Conservation (phyloP, 2,329 filamentous ascomycete genomes). For the Hypomyces perniciosus region DNA sequence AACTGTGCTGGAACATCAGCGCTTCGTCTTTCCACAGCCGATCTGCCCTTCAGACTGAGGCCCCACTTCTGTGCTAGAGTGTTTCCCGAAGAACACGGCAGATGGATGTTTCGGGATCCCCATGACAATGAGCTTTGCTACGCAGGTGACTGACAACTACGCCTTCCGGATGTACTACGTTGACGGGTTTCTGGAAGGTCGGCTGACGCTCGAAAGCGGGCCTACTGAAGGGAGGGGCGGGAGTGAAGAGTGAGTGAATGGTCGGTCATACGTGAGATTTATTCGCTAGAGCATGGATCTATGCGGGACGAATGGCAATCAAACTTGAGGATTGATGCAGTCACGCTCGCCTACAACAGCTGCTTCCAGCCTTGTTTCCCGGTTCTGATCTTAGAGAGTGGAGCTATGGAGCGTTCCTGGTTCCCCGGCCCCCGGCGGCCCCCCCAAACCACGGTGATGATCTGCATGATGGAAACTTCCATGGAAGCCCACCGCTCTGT, state of each 20-base stretch:
- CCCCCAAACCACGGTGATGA: background rate
- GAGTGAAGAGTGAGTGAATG: background rate
- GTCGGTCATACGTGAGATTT: conserved; percentile 3
- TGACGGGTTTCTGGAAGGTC: conserved; percentile 21
- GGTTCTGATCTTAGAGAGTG: background rate
- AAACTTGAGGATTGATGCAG: conserved; percentile 17
- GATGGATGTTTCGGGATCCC: background rate
- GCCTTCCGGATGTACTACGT: conserved; percentile 15
- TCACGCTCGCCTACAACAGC: conserved; percentile 13
- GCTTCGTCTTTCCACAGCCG: background rate
- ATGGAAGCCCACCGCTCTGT: conserved; percentile 1
- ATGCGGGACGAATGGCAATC: conserved; percentile 18
- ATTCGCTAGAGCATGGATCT: conserved; percentile 1
- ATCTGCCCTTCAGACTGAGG: background rate
- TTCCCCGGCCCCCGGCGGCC: background rate
- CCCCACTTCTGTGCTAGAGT: conserved; percentile 1
- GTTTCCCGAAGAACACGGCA: conserved; percentile 6
- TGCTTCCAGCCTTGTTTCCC: conserved; percentile 8
- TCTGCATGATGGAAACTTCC: conserved; percentile 2
- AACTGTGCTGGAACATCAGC: background rate
- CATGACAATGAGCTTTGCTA: conserved; percentile 5
- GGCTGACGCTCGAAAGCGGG: conserved; percentile 5
- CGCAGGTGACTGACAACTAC: conserved; percentile 9
- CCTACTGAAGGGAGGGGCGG: background rate
- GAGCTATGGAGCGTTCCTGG: background rate